Conservation (phyloP, 2,329 filamentous ascomycete genomes). For the Diaporthe citrichinensis region DNA sequence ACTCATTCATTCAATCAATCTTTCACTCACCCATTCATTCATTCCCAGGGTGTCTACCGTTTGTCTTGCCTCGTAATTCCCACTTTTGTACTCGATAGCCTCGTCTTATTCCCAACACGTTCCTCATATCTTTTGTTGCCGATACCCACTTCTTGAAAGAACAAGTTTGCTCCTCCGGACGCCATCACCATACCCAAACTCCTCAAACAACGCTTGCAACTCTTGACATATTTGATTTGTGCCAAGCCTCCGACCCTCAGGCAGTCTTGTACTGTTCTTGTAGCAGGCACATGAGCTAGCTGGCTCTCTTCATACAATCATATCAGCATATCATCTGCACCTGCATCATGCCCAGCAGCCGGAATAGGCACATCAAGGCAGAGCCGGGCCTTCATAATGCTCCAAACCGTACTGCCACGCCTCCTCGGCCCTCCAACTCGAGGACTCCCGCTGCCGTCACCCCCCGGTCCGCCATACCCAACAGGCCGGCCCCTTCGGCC, state of each 20-base stretch:
- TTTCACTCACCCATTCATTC: not conserved
- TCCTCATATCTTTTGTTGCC: not conserved
- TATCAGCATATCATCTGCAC: not conserved
- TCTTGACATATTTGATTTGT: not conserved
- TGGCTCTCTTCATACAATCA: not conserved
- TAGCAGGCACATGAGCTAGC: not conserved
- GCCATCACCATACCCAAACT: not conserved
- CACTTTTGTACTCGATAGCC: not conserved
- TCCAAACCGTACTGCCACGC: not conserved
- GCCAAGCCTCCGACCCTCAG: not conserved
- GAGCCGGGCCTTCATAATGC: constrained; percentile 33
- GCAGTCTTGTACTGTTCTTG: not conserved
- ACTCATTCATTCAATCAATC: not conserved
- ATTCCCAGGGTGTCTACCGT: not conserved
- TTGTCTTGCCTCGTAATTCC: not conserved
- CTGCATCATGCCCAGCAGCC: constrained; percentile 23
- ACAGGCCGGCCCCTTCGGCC: constrained; percentile 32
- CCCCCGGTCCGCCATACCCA: constrained; percentile 30
- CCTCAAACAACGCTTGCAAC: not conserved
- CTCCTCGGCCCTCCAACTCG: constrained; percentile 2
- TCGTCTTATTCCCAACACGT: not conserved
- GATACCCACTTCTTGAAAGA: not conserved
- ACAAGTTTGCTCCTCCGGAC: not conserved
- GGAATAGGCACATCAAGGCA: constrained; percentile 29
- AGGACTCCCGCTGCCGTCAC: constrained; percentile 17